Conservation (phyloP, 2,329 filamentous ascomycete genomes). For the Hypoxylon sp. region DNA sequence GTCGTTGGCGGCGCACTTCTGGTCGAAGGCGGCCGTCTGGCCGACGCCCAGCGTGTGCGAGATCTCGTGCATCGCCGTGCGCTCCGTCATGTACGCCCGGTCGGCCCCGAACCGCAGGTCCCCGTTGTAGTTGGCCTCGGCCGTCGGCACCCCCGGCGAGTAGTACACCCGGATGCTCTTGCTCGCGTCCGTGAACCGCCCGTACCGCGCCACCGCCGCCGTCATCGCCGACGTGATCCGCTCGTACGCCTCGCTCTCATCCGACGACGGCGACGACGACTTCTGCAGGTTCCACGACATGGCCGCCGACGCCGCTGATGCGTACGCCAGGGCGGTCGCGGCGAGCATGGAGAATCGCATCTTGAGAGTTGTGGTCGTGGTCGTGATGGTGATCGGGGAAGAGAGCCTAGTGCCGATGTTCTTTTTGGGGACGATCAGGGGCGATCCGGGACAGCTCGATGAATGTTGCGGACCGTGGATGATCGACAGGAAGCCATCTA, state of each 20-base stretch:
- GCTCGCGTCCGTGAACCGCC: conserved; percentile 44
- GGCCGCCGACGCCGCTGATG: conserved; percentile 47
- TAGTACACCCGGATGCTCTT: conserved; percentile 54
- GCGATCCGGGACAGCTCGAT: no score
- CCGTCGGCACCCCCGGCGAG: conserved; percentile 54
- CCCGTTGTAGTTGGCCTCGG: conserved; percentile 56
- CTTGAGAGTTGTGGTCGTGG: conserved; percentile 24
- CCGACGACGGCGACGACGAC: conserved; percentile 50
- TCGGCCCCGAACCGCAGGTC: conserved; percentile 56
- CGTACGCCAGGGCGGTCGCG: conserved; percentile 42
- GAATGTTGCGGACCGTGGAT: not conserved
- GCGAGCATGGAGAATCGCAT: conserved; percentile 49
- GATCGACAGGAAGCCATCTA: conserved; percentile 6
- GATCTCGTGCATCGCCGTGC: conserved; percentile 58
- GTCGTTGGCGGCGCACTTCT: conserved; percentile 49
- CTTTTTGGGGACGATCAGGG: not conserved
- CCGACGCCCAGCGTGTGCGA: conserved; percentile 58
- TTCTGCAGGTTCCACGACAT: conserved; percentile 51
- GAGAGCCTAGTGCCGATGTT: not conserved
- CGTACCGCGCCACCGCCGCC: conserved; percentile 52
- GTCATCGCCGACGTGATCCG: conserved; percentile 54
- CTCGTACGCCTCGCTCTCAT: conserved; percentile 54
- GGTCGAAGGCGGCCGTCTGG: conserved; percentile 52
- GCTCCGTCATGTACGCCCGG: conserved; percentile 57
- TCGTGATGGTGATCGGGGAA: not conserved